phyloP scores from a whole-genome alignment of 306 rosid genomes.

The Sphenostylis stenocarpa region DNA sequence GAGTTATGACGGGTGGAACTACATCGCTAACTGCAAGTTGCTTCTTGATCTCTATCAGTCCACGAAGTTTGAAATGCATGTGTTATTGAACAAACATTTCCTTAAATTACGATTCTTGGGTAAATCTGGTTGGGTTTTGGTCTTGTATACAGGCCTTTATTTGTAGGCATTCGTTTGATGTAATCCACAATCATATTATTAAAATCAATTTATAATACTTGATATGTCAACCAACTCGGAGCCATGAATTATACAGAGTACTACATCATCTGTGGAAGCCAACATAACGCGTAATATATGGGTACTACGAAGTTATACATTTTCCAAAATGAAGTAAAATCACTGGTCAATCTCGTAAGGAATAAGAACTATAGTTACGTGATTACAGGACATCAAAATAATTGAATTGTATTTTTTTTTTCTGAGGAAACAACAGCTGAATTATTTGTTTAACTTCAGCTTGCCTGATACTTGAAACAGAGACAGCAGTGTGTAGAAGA shows the following conservation, averaged over 20 bases:
- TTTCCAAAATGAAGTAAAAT: constrained; percentile 11
- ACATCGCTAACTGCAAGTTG: background rate
- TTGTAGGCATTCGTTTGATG: constrained; percentile 26
- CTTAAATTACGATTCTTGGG: constrained; percentile 18
- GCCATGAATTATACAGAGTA: background rate
- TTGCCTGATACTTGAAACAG: background rate
- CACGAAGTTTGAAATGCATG: background rate
- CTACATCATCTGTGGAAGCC: background rate
- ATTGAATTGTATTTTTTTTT: background rate
- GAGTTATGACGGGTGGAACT: background rate
- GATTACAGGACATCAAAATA: background rate
- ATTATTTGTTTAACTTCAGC: background rate
- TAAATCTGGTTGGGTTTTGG: constrained; percentile 19
- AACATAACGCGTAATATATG: background rate
- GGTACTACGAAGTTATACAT: background rate
- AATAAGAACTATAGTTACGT: background rate
- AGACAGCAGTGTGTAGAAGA: background rate
- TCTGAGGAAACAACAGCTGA: background rate
- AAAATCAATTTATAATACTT: background rate
- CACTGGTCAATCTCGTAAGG: background rate
- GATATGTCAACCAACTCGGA: background rate
- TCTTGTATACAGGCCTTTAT: constrained; percentile 19
- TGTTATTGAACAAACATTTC: background rate
- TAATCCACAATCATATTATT: background rate
- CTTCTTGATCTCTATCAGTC: background rate